Conservation (phyloP, 78 protist species). For the Anaeramoeba flamelloides region DNA sequence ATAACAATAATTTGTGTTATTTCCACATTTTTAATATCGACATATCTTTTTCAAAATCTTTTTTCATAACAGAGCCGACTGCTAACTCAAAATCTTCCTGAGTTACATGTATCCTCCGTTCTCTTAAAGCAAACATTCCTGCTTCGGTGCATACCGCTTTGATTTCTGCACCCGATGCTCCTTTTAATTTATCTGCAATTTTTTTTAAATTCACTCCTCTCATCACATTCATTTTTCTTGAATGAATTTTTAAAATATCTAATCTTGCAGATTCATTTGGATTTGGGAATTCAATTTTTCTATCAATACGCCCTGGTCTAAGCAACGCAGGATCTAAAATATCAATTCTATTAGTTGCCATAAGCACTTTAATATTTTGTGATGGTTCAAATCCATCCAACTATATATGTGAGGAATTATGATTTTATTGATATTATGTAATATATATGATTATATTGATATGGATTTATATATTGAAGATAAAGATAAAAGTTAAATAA, state of each 20-base stretch:
- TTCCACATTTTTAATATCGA: conserved; percentile 75
- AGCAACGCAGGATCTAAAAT: conserved; percentile 96
- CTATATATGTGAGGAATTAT: too few species aligned
- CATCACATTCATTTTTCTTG: conserved; percentile 91
- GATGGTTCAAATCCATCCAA: too few species aligned
- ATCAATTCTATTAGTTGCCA: conserved; percentile 99
- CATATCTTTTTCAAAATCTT: conserved; percentile 82
- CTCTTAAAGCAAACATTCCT: conserved; percentile 97
- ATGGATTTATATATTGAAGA: too few species aligned
- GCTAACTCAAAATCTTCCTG: conserved; percentile 99
- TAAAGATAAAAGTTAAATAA: too few species aligned
- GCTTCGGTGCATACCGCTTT: conserved; percentile 64
- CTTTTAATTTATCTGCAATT: conserved; percentile 64
- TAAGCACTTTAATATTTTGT: too few species aligned
- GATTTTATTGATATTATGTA: too few species aligned
- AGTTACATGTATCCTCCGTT: conserved; percentile 91
- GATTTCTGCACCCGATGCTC: conserved; percentile 95
- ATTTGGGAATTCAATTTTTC: conserved; percentile 95
- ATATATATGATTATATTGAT: too few species aligned
- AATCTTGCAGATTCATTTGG: conserved; percentile 77
- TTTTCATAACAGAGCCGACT: conserved; percentile 78
- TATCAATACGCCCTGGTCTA: conserved; percentile 95
- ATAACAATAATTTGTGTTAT: too few species aligned
- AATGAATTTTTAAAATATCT: conserved; percentile 94
- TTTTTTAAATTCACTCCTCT: conserved; percentile 81